These are phyloP conservation scores for Wickerhamomyces sydowiorum DNA, from an alignment of 805 yeast species.

Conservation along the genomic window DNA sequence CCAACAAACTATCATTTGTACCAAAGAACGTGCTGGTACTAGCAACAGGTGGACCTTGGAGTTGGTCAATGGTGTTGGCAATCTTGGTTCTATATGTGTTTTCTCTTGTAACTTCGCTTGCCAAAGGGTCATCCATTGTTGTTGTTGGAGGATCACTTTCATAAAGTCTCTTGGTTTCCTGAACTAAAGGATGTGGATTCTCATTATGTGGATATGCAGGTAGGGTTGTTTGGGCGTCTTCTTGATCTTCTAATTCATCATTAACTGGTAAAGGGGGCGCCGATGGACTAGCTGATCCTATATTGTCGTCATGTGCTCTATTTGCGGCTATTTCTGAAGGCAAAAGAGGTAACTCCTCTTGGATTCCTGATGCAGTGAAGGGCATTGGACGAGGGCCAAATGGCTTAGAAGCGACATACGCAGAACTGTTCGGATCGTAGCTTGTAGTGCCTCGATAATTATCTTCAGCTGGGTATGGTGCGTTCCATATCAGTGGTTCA, in stretches of 20 bases:
- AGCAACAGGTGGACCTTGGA: constrained; percentile 14
- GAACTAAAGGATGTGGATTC: background rate
- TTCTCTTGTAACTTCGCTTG: constrained; percentile 10
- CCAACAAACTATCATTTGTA: constrained; percentile 10
- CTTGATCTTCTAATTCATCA: background rate
- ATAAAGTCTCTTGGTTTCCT: background rate
- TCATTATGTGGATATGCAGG: constrained; percentile 1
- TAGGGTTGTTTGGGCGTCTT: background rate
- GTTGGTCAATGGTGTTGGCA: constrained; percentile 16
- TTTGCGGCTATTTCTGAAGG: constrained; percentile 1
- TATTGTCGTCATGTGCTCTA: background rate
- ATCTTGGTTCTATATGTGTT: constrained; percentile 22
- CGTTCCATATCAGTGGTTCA: background rate
- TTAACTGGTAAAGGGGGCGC: constrained; percentile 8
- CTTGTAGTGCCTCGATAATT: background rate
- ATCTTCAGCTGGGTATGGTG: constrained; percentile 15
- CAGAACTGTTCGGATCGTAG: background rate
- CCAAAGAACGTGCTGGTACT: constrained; percentile 9
- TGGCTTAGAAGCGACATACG: constrained; percentile 7
- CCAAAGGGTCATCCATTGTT: background rate
- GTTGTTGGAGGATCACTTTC: background rate
- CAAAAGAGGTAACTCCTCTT: background rate
- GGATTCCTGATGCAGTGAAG: background rate
- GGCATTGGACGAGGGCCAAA: constrained; percentile 25
- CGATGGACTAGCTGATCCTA: constrained; percentile 1